Evolutionary conservation across 495 filamentous ascomycete genomes (phyloP), one percentile per base, ranked within the genome.

Genomic region (Neurospora sp.): DNA sequence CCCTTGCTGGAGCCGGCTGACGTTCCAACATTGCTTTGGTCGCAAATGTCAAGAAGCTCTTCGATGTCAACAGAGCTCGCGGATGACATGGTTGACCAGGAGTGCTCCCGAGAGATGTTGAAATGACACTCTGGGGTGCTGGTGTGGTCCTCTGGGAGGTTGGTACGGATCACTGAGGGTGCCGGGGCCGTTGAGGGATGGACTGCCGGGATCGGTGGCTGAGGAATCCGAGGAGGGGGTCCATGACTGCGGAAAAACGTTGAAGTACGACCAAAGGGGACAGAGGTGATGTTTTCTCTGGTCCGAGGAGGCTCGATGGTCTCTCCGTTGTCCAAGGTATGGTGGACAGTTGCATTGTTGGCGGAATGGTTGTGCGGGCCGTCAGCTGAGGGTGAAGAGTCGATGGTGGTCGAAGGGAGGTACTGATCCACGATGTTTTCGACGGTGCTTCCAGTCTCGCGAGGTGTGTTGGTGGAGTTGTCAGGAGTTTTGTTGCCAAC

Each of bases 361-460:
- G 5, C 35, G 53, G 22, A 35, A 35, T 61, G 27, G 53, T 8
- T 61, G 22, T 35, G 53, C 27, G 7, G 27, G 53, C 53, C 53
- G 27, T 53, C 40, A 35, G 44, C 10, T 18, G 75, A 70, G 31
- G 78, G 31, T 14, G 73, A 31, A 3, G 69, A 65, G 4, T 72
- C 69, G 35, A 45, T 39, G 31, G 68, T 38, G 8, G 69, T 69
- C 22, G 68, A 70, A 1, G 72, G 59, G 8, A 75, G 41, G 53
- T 81, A 81, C 53, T 80, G 77, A 1, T 76, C 74, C 45, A 79
- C 73, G 8, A 81, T 81, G 47, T 77, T 75, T 38, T 79, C 78
- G 16, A 81, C 76, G 0, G 80, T 80, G 45, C 74, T 80, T 37
- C 68, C 77, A 31, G 78, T 78, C 47, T 74, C 70, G 69, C 71